phyloP scores from a whole-genome alignment of 768 basidiomycete genomes.

The Mycena chlorophos region DNA sequence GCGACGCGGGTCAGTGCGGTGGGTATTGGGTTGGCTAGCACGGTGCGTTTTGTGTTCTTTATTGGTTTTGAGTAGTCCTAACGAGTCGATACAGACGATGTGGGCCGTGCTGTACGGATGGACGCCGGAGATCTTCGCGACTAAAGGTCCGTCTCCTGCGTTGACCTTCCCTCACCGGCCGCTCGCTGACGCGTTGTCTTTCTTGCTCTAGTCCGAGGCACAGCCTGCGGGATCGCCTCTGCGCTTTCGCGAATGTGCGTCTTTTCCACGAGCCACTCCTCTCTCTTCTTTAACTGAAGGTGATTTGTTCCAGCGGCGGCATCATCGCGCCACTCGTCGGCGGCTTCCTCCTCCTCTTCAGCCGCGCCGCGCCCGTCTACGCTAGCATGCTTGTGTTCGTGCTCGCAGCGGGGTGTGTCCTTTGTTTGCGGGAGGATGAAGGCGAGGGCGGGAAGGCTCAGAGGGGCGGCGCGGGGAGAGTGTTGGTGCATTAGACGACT shows the following conservation, averaged over 20 bases:
- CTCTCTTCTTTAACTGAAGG: background rate
- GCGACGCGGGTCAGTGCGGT: constrained; percentile 62
- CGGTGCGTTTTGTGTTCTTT: constrained; percentile 41
- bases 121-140: constrained; percentile 87
- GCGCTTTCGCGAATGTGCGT: constrained; percentile 81
- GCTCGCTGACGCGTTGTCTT: background rate
- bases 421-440: constrained; percentile 55
- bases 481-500: background rate
- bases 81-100: constrained; percentile 54
- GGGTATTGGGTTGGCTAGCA: constrained; percentile 53
- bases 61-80: background rate
- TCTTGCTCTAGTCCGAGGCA: constrained; percentile 75
- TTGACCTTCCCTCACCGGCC: background rate
- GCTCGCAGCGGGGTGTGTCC: constrained; percentile 60
- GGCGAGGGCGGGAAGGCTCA: constrained; percentile 35
- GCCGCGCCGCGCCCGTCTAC: constrained; percentile 74
- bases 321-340: constrained; percentile 87
- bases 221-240: constrained; percentile 85
- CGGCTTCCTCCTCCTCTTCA: constrained; percentile 66
- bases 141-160: constrained; percentile 49
- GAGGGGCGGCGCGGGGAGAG: background rate
- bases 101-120: constrained; percentile 88
- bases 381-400: constrained; percentile 67
- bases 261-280: background rate
- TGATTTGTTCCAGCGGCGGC: constrained; percentile 59